A percentile compares a stretch with the other conserved stretches of the same genome.
These are phyloP conservation scores for Pseudonectria buxi DNA, from an alignment of 2,329 filamentous ascomycete genomes.

Conservation along the genomic window DNA sequence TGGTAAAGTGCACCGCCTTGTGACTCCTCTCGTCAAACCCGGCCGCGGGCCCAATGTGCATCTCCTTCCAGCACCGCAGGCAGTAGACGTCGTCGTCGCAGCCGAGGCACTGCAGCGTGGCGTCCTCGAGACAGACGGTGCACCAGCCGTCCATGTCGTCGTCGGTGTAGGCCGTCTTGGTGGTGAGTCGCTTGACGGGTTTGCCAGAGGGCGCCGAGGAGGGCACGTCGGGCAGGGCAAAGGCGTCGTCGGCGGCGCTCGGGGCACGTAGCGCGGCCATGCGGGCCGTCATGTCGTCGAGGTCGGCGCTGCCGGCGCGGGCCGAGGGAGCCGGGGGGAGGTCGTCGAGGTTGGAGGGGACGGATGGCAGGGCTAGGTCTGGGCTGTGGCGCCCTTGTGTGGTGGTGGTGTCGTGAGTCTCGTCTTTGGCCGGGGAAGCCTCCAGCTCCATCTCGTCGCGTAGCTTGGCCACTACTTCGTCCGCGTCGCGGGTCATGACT, in stretches of 20 bases:
- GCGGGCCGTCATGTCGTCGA: conserved; percentile 42
- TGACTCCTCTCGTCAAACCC: conserved; percentile 66
- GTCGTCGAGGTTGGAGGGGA: conserved; percentile 38
- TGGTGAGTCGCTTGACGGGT: conserved; percentile 31
- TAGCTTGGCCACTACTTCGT: conserved; percentile 39
- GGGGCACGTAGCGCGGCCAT: conserved; percentile 44
- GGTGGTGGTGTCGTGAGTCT: conserved; percentile 8
- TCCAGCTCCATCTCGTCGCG: conserved; percentile 40
- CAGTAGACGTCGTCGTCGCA: conserved; percentile 73
- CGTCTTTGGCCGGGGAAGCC: conserved; percentile 10
- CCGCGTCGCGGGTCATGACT: conserved; percentile 37
- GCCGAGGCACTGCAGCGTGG: conserved; percentile 62
- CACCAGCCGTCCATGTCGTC: conserved; percentile 74
- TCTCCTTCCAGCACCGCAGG: conserved; percentile 70
- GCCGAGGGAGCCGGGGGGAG: conserved; percentile 22
- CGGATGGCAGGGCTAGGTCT: conserved; percentile 37
- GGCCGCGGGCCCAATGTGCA: conserved; percentile 64
- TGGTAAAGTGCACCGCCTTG: conserved; percentile 54
- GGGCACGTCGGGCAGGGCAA: conserved; percentile 44
- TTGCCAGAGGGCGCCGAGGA: conserved; percentile 40
- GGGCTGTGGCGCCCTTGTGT: conserved; percentile 17
- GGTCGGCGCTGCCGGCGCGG: conserved; percentile 21
- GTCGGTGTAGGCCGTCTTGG: conserved; percentile 48
- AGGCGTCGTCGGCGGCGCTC: conserved; percentile 23
- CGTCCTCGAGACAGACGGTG: conserved; percentile 74